Percentiles rank a stretch among this genome's conserved stretches.
Conservation (phyloP, 129 eudicot genomes). For the Flaveria sonorensis region DNA sequence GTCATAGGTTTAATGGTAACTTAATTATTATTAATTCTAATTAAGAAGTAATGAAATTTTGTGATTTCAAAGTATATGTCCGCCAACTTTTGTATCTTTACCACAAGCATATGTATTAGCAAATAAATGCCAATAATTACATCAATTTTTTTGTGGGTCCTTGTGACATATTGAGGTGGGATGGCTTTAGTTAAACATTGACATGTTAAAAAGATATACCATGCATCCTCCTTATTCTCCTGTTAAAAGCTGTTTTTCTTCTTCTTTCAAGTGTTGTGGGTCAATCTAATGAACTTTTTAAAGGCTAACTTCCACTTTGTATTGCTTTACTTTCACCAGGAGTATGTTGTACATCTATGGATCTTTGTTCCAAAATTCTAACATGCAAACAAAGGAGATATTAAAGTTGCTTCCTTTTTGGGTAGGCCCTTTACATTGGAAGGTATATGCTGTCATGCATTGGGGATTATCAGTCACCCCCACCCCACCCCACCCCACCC, state of each 20-base stretch:
- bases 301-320: constrained; percentile 73
- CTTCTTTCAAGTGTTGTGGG: constrained; percentile 40
- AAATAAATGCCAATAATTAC: constrained; percentile 5
- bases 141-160: constrained; percentile 22
- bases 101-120: constrained; percentile 4
- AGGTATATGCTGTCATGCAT: constrained; percentile 60
- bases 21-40: too few relatives aligned
- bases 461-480: constrained; percentile 32
- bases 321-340: constrained; percentile 42
- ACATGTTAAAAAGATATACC: constrained; percentile 31
- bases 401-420: constrained; percentile 51
- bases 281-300: constrained; percentile 42
- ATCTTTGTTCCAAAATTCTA: constrained; percentile 64
- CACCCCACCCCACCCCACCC: constrained; percentile 23
- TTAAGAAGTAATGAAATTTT: too few relatives aligned
- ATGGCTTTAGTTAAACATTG: constrained; percentile 34
- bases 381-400: constrained; percentile 50
- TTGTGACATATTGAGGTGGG: constrained; percentile 25
- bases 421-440: constrained; percentile 45
- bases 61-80: too few relatives aligned
- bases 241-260: constrained; percentile 46
- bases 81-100: neutral
- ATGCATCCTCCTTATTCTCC: constrained; percentile 39
- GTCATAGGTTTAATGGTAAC: too few relatives aligned
- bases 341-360: constrained; percentile 56